Base-by-base conservation (phyloP, 176 grass and related monocot genomes). In the Avena atlantica region DNA sequence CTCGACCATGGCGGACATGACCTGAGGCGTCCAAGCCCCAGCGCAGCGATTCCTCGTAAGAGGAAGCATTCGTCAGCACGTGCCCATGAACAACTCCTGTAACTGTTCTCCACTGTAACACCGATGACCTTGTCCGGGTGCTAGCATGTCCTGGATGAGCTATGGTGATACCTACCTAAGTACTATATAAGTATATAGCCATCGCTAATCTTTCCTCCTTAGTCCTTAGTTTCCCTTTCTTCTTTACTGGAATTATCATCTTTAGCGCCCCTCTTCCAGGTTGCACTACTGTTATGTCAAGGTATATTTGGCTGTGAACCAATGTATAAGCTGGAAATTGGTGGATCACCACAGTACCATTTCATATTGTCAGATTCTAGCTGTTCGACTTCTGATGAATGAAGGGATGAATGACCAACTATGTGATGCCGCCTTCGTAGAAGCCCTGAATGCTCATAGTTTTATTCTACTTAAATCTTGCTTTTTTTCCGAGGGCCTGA, bases 21-120 rank as follows among this genome's bases (percentile, higher is more conserved):
- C 78, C 21, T 89, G 87, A 80, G 34, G 25, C 0, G 76, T 25
- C 69, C 58, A 87, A 84, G 84, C 68, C 87, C 49, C 29, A 89
- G 0, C 80, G 49, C 50, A 89, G 80, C 56, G 37, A 40, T 6
- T 40, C 37, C 37, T 40, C 37, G 37, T 40, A 40, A 40, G 37
- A 40, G 37, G 37, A 40, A 40, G 25, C 61, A 48, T 48, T 80
- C 20, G 84, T 84, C 87, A 87, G 87, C 91, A 92, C 91, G 91
- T 92, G 91, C 91, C 91, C 91, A 92, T 87, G 74, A 86, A 87
- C 84, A 86, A 89, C 91, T 89, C 91, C 91, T 89, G 91, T 51
- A 83, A 83, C 87, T 44, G 34, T 89, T 89, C 84, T 89, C 87
- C 91, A 80, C 51, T 53, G 29, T 84, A 84, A 87, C 84, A 73